Percentiles rank a stretch among this genome's conserved stretches.
Evolutionary conservation across 2,329 filamentous ascomycete genomes (phyloP).

Genomic region (Cordyceps cicadae): DNA sequence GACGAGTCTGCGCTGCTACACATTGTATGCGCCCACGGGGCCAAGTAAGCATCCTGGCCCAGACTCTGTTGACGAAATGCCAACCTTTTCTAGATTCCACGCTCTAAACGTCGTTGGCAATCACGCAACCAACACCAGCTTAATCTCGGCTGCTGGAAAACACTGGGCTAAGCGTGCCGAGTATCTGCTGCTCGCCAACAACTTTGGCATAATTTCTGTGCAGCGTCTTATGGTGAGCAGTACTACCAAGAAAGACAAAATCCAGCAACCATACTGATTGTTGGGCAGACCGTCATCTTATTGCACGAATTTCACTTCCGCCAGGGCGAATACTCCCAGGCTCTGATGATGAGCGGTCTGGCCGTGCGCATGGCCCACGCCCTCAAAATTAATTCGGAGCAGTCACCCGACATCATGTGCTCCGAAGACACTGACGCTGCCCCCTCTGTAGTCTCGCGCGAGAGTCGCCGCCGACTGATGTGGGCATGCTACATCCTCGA

Average conservation of each 20-base stretch:
- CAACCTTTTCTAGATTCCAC: slow-evolving; percentile 24
- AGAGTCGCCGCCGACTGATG: slow-evolving; percentile 32
- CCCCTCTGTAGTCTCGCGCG: slow-evolving; percentile 29
- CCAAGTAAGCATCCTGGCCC: slow-evolving; percentile 22
- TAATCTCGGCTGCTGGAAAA: slow-evolving; percentile 28
- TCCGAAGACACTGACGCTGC: slow-evolving; percentile 22
- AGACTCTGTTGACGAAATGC: background rate
- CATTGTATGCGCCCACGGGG: slow-evolving; percentile 30
- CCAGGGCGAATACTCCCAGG: slow-evolving; percentile 31
- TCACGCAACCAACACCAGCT: slow-evolving; percentile 20
- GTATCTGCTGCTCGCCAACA: slow-evolving; percentile 26
- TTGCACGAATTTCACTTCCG: slow-evolving; percentile 34
- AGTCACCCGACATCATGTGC: slow-evolving; percentile 30
- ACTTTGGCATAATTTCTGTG: slow-evolving; percentile 31
- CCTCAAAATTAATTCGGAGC: slow-evolving; percentile 31
- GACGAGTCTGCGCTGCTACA: slow-evolving; percentile 30
- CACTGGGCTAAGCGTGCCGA: slow-evolving; percentile 31
- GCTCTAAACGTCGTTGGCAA: slow-evolving; percentile 24
- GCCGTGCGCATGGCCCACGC: slow-evolving; percentile 34
- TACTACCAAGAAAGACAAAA: background rate
- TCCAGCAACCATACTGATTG: slow-evolving; percentile 1
- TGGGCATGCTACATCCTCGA: slow-evolving; percentile 35
- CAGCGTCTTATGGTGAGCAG: slow-evolving; percentile 30
- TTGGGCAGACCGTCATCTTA: slow-evolving; percentile 26
- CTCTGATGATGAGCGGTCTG: slow-evolving; percentile 33